These are phyloP conservation scores for Parathielavia appendiculata DNA, from an alignment of 495 filamentous ascomycete genomes.

Conservation along the genomic window DNA sequence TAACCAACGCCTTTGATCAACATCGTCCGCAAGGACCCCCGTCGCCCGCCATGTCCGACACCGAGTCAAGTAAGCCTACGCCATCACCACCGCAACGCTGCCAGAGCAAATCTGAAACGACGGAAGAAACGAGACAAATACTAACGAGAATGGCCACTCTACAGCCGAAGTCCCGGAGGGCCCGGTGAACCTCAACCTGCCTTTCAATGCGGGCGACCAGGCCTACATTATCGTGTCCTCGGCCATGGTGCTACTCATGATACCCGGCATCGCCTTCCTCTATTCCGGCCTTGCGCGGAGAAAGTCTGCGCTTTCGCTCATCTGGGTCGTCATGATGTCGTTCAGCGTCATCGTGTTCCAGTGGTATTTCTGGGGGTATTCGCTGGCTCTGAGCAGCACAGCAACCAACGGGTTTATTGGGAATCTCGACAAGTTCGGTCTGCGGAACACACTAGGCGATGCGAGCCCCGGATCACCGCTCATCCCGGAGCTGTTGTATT, in stretches of 20 bases:
- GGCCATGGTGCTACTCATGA: slow-evolving; percentile 94
- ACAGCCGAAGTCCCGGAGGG: slow-evolving; percentile 40
- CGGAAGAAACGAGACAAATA: background rate
- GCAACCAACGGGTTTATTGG: slow-evolving; percentile 83
- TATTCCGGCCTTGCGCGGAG: slow-evolving; percentile 96
- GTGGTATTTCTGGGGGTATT: slow-evolving; percentile 99
- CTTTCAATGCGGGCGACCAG: slow-evolving; percentile 63
- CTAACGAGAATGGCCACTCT: background rate
- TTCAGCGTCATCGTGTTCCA: slow-evolving; percentile 87
- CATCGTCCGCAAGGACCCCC: slow-evolving; percentile 1
- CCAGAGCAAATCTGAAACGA: background rate
- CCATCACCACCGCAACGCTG: background rate
- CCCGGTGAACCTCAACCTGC: slow-evolving; percentile 65
- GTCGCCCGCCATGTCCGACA: slow-evolving; percentile 15
- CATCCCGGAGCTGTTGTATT: slow-evolving; percentile 86
- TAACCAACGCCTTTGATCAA: too few species aligned
- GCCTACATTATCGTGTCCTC: slow-evolving; percentile 89
- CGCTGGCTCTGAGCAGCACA: slow-evolving; percentile 77
- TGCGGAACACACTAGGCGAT: slow-evolving; percentile 70
- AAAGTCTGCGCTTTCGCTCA: slow-evolving; percentile 90
- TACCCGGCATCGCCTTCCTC: slow-evolving; percentile 94
- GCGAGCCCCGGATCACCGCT: slow-evolving; percentile 75
- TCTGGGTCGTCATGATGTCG: slow-evolving; percentile 92
- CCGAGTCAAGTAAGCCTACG: slow-evolving; percentile 12
- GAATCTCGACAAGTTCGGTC: slow-evolving; percentile 77